phyloP scores from a whole-genome alignment of 2,329 filamentous ascomycete species.

The Epichloe glyceriae region DNA sequence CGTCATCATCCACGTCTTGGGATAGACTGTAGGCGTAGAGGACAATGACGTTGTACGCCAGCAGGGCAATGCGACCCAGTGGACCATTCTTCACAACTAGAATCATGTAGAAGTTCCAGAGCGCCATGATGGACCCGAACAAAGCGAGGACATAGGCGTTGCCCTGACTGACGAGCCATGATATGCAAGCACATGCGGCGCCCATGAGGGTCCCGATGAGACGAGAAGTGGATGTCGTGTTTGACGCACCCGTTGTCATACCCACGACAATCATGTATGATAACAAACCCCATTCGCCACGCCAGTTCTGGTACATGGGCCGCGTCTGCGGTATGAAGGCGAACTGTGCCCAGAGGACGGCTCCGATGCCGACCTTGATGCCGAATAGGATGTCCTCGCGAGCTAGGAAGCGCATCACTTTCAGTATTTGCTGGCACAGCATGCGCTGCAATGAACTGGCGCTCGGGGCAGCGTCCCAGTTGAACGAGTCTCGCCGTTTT shows the following conservation, averaged over 20 bases:
- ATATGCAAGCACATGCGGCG: conserved; percentile 57
- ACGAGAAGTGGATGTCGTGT: conserved; percentile 78
- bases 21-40: conserved; percentile 88
- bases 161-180: conserved; percentile 65
- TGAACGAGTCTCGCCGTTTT: conserved; percentile 37
- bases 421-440: conserved; percentile 33
- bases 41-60: conserved; percentile 92
- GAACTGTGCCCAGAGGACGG: conserved; percentile 76
- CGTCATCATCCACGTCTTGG: conserved; percentile 63
- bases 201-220: conserved; percentile 80
- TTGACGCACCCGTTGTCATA: conserved; percentile 93
- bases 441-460: conserved; percentile 30
- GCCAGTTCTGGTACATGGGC: conserved; percentile 73
- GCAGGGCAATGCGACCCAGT: conserved; percentile 82
- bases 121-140: conserved; percentile 67
- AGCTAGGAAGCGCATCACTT: conserved; percentile 32
- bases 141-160: conserved; percentile 66
- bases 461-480: conserved; percentile 41
- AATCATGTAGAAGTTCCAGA: conserved; percentile 83
- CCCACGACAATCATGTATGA: conserved; percentile 98
- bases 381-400: conserved; percentile 59
- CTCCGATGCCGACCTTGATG: conserved; percentile 85
- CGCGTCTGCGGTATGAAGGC: conserved; percentile 71
- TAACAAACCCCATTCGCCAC: conserved; percentile 90
- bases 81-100: conserved; percentile 73